phyloP scores from a whole-genome alignment of 2,329 filamentous ascomycete species.

The Aspergillus sp. region DNA sequence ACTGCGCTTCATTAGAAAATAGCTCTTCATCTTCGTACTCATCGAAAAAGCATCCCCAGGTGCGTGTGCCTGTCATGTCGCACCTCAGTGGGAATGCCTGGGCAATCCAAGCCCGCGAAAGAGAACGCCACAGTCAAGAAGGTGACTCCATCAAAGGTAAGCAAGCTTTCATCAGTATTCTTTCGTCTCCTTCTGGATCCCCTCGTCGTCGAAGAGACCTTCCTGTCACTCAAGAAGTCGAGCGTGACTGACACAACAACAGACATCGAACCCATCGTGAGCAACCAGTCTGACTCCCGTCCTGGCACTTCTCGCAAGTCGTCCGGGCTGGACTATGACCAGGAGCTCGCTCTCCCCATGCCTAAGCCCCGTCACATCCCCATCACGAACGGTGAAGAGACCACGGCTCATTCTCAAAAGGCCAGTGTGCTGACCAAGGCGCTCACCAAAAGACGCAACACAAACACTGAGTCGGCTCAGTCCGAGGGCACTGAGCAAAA shows the following conservation, averaged over 20 bases:
- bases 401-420: neutral
- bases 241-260: neutral
- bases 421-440: constrained; percentile 3
- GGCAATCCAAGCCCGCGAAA: constrained; percentile 20
- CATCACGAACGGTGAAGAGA: constrained; percentile 4
- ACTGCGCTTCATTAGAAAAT: neutral
- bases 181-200: neutral
- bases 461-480: constrained; percentile 12
- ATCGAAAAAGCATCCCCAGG: neutral
- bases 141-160: neutral
- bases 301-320: constrained; percentile 13
- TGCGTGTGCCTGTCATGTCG: constrained; percentile 11
- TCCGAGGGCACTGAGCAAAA: neutral
- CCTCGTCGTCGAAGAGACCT: neutral
- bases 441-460: constrained; percentile 14
- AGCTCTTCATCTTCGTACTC: neutral
- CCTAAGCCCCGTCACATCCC: constrained; percentile 19
- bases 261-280: constrained; percentile 1
- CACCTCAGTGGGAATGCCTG: constrained; percentile 25
- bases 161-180: neutral
- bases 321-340: constrained; percentile 24
- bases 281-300: neutral
- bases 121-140: constrained; percentile 7
- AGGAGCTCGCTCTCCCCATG: constrained; percentile 27
- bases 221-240: neutral